phyloP scores from a whole-genome alignment of 179 eudicot genomes.

The Silene noctiflora region DNA sequence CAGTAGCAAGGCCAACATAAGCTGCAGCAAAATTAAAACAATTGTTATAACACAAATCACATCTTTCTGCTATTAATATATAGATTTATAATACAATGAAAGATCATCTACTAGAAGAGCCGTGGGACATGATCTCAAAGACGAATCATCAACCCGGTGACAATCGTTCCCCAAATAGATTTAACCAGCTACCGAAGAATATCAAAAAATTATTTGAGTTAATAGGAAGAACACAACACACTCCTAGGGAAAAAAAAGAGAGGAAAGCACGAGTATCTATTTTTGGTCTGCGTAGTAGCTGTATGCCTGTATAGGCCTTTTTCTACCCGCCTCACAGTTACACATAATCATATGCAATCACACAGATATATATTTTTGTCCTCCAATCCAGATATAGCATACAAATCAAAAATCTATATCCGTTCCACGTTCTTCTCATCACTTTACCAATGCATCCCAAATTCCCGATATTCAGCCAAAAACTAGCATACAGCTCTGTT shows the following conservation, averaged over 20 bases:
- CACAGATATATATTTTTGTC: background rate
- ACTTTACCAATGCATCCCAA: too few relatives aligned
- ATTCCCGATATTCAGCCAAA: too few relatives aligned
- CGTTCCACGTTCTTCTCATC: background rate
- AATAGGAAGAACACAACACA: background rate
- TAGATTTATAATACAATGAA: background rate
- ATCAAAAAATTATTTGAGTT: background rate
- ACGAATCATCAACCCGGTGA: background rate
- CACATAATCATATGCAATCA: background rate
- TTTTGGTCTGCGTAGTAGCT: background rate
- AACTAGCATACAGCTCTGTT: background rate
- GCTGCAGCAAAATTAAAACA: slow-evolving; percentile 45
- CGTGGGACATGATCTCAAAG: background rate
- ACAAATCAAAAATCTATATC: background rate
- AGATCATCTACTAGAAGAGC: slow-evolving; percentile 9
- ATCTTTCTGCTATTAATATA: background rate
- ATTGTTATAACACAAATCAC: background rate
- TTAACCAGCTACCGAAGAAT: background rate
- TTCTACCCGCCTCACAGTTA: background rate
- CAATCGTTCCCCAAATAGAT: background rate
- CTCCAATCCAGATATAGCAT: slow-evolving; percentile 1
- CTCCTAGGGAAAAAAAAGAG: background rate
- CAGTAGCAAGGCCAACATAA: slow-evolving; percentile 98
- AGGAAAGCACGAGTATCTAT: background rate
- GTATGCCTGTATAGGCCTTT: background rate